A percentile compares a stretch with the other conserved stretches of the same genome.
Conservation (phyloP, 805 yeast genomes). For the Metschnikowia hibisci region DNA sequence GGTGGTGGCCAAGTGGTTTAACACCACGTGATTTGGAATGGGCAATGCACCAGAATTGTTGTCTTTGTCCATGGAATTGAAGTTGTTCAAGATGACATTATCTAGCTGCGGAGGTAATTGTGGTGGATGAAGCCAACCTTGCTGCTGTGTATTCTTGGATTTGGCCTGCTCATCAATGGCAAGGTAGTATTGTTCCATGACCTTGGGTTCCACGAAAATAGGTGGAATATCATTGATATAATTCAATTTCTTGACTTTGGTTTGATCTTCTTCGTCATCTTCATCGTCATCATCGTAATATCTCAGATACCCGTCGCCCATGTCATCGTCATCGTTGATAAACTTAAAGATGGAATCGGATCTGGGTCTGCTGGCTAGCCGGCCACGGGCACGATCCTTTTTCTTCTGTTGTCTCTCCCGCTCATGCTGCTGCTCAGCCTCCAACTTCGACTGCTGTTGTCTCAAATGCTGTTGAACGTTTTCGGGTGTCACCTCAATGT, state of each 20-base stretch:
- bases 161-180: slow-evolving; percentile 71
- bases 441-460: slow-evolving; percentile 23
- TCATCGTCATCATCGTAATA: slow-evolving; percentile 59
- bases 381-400: slow-evolving; percentile 23
- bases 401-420: slow-evolving; percentile 6
- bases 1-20: slow-evolving; percentile 93
- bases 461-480: slow-evolving; percentile 29
- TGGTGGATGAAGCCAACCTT: slow-evolving; percentile 85
- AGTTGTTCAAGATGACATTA: slow-evolving; percentile 82
- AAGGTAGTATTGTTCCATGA: slow-evolving; percentile 79
- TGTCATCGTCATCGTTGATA: slow-evolving; percentile 69
- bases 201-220: slow-evolving; percentile 78
- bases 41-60: slow-evolving; percentile 87
- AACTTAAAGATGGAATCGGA: slow-evolving; percentile 61
- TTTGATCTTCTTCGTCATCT: slow-evolving; percentile 10
- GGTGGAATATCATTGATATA: slow-evolving; percentile 75
- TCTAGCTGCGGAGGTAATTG: slow-evolving; percentile 96
- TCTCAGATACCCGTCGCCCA: slow-evolving; percentile 77
- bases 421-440: slow-evolving; percentile 19
- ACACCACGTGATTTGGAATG: slow-evolving; percentile 90
- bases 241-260: slow-evolving; percentile 22
- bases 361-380: slow-evolving; percentile 32
- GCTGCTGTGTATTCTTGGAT: slow-evolving; percentile 49
- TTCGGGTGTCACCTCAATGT: slow-evolving; percentile 67
- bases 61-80: slow-evolving; percentile 54